Evolutionary conservation across 2,329 filamentous ascomycete genomes (phyloP), one percentile per base, ranked within the genome.

Genomic region (Aspergillus sp.): DNA sequence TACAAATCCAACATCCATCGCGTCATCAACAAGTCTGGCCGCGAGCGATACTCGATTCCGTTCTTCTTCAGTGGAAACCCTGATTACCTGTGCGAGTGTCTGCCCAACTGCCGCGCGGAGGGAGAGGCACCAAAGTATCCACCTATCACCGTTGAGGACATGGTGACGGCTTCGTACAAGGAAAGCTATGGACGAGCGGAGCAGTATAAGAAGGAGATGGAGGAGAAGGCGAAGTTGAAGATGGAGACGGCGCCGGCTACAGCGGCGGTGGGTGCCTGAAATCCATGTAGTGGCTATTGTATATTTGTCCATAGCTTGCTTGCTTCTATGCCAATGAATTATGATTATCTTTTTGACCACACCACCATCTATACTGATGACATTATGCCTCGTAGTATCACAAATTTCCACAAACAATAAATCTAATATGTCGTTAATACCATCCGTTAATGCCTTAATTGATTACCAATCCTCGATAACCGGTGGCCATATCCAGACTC

Each of bases 31-130:
- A 70, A 72, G 51, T 74, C 74, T 10, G 74, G 73, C 0, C 47
- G 62, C 8, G 77, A 80, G 60, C 66, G 78, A 7, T 79, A 80
- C 60, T 75, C 71, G 1, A 77, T 79, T 53, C 76, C 77, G 0
- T 77, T 80, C 57, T 80, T 80, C 63, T 80, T 77, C 59, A 74
- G 69, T n/a, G 76, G 78, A 1, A 80, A 81, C 49, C 78, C 78
- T 1, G 78, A 80, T 55, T 80, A 76, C 59, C 60, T 77, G 7
- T 77, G 80, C 50, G 66, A 76, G 58, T 80, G 78, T 59, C 62
- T 81, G 57, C 78, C 78, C 1, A 78, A 78, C 52, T 81, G 78
- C 61, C 70, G 70, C 13, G 67, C 69, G 25, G 65, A 70, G 28
- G 76, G 70, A 5, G 75, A 79, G 55, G 54, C 62, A 50, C 67